These are phyloP conservation scores for Cardamine resedifolia DNA, from an alignment of 345 rosid species.

Conservation along the genomic window DNA sequence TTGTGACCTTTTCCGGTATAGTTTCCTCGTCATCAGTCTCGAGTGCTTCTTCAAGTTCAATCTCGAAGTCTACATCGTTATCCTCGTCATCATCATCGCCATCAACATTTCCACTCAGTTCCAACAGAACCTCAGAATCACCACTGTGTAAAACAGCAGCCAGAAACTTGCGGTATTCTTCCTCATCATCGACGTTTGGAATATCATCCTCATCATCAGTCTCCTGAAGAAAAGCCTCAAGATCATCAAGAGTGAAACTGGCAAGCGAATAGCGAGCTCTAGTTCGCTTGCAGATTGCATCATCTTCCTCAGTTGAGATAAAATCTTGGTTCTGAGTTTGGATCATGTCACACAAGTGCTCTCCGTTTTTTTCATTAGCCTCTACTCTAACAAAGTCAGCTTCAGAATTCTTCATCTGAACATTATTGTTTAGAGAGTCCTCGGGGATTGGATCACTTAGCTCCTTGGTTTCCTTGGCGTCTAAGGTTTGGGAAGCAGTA, in stretches of 20 bases:
- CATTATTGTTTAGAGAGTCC: conserved; percentile 1
- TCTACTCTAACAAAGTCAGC: conserved; percentile 27
- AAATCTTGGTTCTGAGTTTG: conserved; percentile 21
- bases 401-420: conserved; percentile 10
- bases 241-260: conserved; percentile 89
- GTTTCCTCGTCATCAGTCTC: conserved; percentile 82
- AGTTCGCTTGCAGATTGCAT: conserved; percentile 87
- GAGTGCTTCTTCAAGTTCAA: conserved; percentile 87
- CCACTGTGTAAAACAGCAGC: conserved; percentile 76
- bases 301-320: conserved; percentile 56
- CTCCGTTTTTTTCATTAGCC: not conserved
- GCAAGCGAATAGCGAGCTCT: conserved; percentile 86
- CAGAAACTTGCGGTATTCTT: conserved; percentile 86
- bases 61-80: conserved; percentile 87
- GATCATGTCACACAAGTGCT: conserved; percentile 13
- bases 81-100: conserved; percentile 92
- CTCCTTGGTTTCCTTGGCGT: conserved; percentile 41
- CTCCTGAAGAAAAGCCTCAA: conserved; percentile 93
- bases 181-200: conserved; percentile 85
- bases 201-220: conserved; percentile 89
- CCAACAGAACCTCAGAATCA: conserved; percentile 48
- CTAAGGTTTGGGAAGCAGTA: conserved; percentile 24
- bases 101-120: conserved; percentile 41
- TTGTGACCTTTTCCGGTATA: conserved; percentile 40
- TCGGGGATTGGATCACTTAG: conserved; percentile 27